Evolutionary conservation across 1,284 basidiomycete genomes (phyloP).

Genomic region (Pseudozyma flocculosa): DNA sequence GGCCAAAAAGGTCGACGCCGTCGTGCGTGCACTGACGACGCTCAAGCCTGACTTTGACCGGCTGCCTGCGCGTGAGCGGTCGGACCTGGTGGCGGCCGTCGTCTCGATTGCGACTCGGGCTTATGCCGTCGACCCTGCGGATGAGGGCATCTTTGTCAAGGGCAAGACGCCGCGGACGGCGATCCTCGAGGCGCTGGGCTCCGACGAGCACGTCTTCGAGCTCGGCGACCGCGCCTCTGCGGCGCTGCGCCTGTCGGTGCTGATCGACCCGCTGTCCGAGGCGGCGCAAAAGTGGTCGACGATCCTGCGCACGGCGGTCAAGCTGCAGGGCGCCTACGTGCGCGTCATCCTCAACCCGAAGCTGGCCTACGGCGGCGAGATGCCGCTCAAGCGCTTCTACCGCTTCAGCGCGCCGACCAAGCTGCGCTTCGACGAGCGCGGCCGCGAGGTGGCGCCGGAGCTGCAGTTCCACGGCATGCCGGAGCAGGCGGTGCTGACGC

Average conservation of each 20-base stretch:
- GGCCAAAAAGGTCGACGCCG: slow-evolving; percentile 21
- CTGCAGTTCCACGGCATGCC: slow-evolving; percentile 59
- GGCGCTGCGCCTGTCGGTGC: slow-evolving; percentile 70
- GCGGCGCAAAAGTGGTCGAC: slow-evolving; percentile 80
- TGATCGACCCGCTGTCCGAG: slow-evolving; percentile 84
- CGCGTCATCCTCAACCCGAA: slow-evolving; percentile 48
- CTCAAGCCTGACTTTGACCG: slow-evolving; percentile 9
- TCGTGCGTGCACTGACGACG: slow-evolving; percentile 17
- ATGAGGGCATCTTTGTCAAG: slow-evolving; percentile 15
- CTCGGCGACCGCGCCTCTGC: slow-evolving; percentile 71
- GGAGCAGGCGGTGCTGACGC: slow-evolving; percentile 75
- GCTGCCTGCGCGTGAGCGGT: slow-evolving; percentile 4
- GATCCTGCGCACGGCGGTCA: slow-evolving; percentile 58
- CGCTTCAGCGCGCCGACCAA: slow-evolving; percentile 70
- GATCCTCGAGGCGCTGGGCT: slow-evolving; percentile 17
- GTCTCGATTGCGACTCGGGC: slow-evolving; percentile 30
- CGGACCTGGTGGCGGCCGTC: slow-evolving; percentile 31
- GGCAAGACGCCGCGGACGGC: slow-evolving; percentile 15
- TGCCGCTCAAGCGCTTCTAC: slow-evolving; percentile 93
- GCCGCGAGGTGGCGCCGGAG: slow-evolving; percentile 59
- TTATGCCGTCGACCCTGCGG: slow-evolving; percentile 12
- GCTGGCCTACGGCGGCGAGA: slow-evolving; percentile 61
- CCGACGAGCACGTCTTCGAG: slow-evolving; percentile 59
- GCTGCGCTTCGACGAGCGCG: slow-evolving; percentile 70
- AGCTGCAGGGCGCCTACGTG: slow-evolving; percentile 35